phyloP scores from a whole-genome alignment of 805 yeast genomes.

The Candida palmyrensis region DNA sequence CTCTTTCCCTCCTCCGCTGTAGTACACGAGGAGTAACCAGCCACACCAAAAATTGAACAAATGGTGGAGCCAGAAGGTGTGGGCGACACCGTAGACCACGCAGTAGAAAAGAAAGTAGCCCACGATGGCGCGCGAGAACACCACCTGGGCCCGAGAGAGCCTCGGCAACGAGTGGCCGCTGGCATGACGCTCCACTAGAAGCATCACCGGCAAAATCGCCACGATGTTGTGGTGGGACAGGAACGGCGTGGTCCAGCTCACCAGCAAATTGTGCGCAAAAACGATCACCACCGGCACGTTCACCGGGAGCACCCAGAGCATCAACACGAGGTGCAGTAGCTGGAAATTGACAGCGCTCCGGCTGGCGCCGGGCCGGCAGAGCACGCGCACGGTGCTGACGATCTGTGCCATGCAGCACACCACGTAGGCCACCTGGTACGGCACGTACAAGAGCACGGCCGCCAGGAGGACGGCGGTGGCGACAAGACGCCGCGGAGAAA shows the following conservation, averaged over 20 bases:
- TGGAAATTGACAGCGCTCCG: slow-evolving; percentile 51
- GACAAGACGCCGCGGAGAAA: slow-evolving; percentile 17
- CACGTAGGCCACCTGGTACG: slow-evolving; percentile 75
- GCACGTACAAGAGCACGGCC: slow-evolving; percentile 57
- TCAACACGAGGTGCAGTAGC: slow-evolving; percentile 55
- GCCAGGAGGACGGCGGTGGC: slow-evolving; percentile 33
- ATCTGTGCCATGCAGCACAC: slow-evolving; percentile 57
- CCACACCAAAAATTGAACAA: slow-evolving; percentile 61
- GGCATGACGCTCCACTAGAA: slow-evolving; percentile 51
- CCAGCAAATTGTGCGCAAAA: slow-evolving; percentile 71
- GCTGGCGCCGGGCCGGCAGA: slow-evolving; percentile 4
- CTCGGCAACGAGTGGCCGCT: slow-evolving; percentile 45
- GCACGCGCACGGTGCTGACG: slow-evolving; percentile 40
- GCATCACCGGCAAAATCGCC: slow-evolving; percentile 68
- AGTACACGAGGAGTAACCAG: slow-evolving; percentile 32
- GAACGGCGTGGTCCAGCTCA: slow-evolving; percentile 80
- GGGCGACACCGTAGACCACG: slow-evolving; percentile 69
- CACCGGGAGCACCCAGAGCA: slow-evolving; percentile 77
- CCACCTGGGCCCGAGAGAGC: slow-evolving; percentile 5
- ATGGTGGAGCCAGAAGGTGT: slow-evolving; percentile 82
- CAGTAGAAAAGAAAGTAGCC: slow-evolving; percentile 56
- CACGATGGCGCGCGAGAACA: slow-evolving; percentile 24
- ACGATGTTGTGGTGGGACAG: slow-evolving; percentile 81
- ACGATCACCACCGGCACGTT: slow-evolving; percentile 76
- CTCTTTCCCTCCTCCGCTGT: neutral